Evolutionary conservation across 2,329 filamentous ascomycete genomes (phyloP), one percentile per base, ranked within the genome.

Genomic region (Sporothrix pseudoabietina): DNA sequence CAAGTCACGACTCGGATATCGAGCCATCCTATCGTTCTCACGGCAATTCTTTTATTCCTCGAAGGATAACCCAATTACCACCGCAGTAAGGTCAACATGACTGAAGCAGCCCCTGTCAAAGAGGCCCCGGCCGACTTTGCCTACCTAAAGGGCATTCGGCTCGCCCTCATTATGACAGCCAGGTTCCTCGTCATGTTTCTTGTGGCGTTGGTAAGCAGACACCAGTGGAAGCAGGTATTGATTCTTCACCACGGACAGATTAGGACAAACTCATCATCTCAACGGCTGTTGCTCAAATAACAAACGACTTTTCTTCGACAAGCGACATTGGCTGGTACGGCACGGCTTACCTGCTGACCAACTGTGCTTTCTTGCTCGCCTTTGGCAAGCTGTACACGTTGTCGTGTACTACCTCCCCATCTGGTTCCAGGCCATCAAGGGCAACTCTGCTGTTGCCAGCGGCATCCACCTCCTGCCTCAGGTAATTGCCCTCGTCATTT

Each of bases 341-440:
- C 6, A 71, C 54, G 16, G 65, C 74, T 0, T 75, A 71, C 66
- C 47, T 74, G 14, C 32, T 73, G 70, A 35, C 69, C 4, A 59
- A 35, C 30, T 72, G 72, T 54, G 69, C 74, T 5, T 73, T 75
- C 52, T 81, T 83, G 76, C 79, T 83, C 30, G 74, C 81, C 55
- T 83, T 81, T 69, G 82, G 82, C 72, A 82, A 82, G 74, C 73
- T 84, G 32, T 84, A 41, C n/a, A 66, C 61, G 5, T 12, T 30
- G 4, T 66, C 49, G 68, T 39, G 19, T 76, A 76, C 71, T 76
- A 77, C 22, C 65, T 77, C 2, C 73, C 76, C 61, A 70, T 76
- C 73, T 87, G 84, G 83, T 86, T 85, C 76, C 85, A 86, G 74
- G 82, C 81, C 7, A 81, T 85, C 54, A 78, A 83, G 69, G 79